Evolutionary conservation across 2,329 filamentous ascomycete genomes (phyloP), one percentile per base, ranked within the genome.

Genomic region (Fusarium xyrophilum): DNA sequence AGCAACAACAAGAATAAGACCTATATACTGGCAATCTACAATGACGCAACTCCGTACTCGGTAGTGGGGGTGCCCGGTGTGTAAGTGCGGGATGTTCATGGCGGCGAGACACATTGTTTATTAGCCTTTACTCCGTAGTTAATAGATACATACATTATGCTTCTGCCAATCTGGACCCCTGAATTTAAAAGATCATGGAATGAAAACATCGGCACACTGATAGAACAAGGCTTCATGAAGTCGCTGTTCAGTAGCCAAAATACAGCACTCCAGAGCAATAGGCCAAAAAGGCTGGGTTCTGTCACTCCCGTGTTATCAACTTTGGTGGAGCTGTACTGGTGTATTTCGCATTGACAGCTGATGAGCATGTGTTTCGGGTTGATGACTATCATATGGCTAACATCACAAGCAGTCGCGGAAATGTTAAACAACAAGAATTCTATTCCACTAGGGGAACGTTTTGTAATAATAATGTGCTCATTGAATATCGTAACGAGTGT

Each of bases 401-500:
- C 23, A 52, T 51, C 40, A 46, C 21, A n/a, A 42, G 38, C 35
- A 35, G 36, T n/a, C 32, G 27, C 44, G 27, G 27, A 42, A 23
- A 30, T 38, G 23, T 33, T 42, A 30, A 46, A 39, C 7, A 35
- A 48, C 42, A 33, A 50, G 48, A 19, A 25, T 30, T 42, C 27
- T 55, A 17, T 54, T 51, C 43, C 48, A 27, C 40, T 46, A 42
- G 35, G 38, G 33, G 44, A 56, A 43, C 39, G 54, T 35, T 42
- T 55, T 50, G 36, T 21, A 65, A 56, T 25, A 38, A 58, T 35
- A 44, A 38, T 52, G 33, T 27, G 52, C 36, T 48, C 32, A 46
- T 48, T 33, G 42, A 23, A 28, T 70, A 38, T 35, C 39, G 48
- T 67, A 71, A 48, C 68, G 68, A 71, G 33, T 59, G 68, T 67